Base-by-base conservation (phyloP, 192 early-diverging fungal genomes). In the Coemansia sp. region DNA sequence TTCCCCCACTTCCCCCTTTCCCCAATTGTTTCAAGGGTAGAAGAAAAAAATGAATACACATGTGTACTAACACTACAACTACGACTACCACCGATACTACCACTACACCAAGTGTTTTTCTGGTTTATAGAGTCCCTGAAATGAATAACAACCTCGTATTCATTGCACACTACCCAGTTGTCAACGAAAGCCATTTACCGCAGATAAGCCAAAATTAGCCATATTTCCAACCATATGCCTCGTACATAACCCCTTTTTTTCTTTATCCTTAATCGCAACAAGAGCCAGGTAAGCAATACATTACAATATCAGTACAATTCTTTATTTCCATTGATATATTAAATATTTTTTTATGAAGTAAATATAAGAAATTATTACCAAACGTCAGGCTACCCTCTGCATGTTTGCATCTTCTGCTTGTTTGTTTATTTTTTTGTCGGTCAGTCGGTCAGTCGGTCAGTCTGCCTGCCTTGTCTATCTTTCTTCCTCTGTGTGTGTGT, bases 111-210 rank as follows among this genome's bases (percentile, higher is more conserved):
- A 53, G 50, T 21, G 23, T n/a, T 49, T 49, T 50, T 50, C 48
- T n/a, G 13, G 2, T 19, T 7, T 53, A 23, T 18, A 6, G 19
- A 53, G 50, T 23, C 21, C 50, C 50, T 53, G 50, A 53, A 53
- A 53, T 53, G 50, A 26, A 53, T 53, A 53, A 53, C 23, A 53
- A 53, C 50, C 9, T 11, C 50, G 19, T 23, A 53, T 11, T 10
- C 50, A 53, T 21, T 53, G 50, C 50, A 53, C 50, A 53, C 50
- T 53, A 53, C 50, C 50, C 50, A 53, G 50, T 53, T 53, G 50
- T 53, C 50, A 53, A 53, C 23, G 50, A 53, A 41, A 26, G 56
- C 56, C 56, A 58, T 58, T 38, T 40, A 37, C 39, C 11, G 56
- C 11, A 58, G 56, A 58, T 58, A 41, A 23, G 41, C 56, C 8